Conservation (phyloP, 345 rosid species). For the Punica granatum region DNA sequence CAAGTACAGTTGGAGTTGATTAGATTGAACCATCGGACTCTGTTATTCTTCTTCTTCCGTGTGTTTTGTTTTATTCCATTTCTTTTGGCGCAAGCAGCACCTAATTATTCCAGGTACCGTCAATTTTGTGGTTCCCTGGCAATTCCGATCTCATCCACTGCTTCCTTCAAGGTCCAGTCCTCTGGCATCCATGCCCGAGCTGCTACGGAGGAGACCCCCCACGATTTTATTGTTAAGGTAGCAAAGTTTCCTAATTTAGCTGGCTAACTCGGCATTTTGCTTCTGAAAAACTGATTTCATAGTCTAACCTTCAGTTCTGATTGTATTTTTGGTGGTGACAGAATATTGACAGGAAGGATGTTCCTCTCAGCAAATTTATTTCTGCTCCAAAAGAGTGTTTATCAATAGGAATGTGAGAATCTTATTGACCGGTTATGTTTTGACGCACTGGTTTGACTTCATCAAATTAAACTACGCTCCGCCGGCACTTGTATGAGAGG, state of each 20-base stretch:
- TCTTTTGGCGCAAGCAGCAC: too few species aligned
- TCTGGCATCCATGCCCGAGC: conserved; percentile 57
- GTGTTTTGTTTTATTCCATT: too few species aligned
- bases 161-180: conserved; percentile 26
- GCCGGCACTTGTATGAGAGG: conserved; percentile 64
- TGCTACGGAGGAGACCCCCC: conserved; percentile 55
- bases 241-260: not conserved
- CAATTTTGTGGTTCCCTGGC: too few species aligned
- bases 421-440: conserved; percentile 17
- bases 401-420: not conserved
- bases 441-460: conserved; percentile 72
- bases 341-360: conserved; percentile 88
- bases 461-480: conserved; percentile 85
- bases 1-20: too few species aligned
- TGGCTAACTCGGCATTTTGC: not conserved
- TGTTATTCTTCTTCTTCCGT: too few species aligned
- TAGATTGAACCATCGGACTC: too few species aligned
- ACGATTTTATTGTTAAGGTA: conserved; percentile 82
- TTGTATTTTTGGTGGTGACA: conserved; percentile 16
- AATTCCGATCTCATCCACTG: conserved; percentile 23
- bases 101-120: too few species aligned
- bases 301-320: not conserved
- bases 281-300: not conserved
- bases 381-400: not conserved
- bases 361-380: conserved; percentile 45